Base-by-base conservation (phyloP, 768 basidiomycete species). In the Psilocybe cubensis region DNA sequence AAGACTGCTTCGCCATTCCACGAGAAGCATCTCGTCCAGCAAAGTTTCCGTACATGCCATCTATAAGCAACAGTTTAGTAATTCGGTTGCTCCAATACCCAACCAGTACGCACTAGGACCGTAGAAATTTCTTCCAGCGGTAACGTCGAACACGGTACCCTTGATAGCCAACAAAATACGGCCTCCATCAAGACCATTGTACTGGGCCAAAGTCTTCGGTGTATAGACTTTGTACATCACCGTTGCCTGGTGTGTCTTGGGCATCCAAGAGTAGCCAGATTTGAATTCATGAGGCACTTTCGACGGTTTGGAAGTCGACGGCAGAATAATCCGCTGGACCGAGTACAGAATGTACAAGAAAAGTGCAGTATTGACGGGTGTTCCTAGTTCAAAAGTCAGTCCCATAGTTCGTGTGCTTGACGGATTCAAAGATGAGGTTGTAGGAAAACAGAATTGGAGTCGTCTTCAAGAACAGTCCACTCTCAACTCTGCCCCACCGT, bases 1-100 rank as follows among this genome's bases (percentile, higher is more conserved):
- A 98, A 2, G 94, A 96, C 74, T 98, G 96, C 74, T 96, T 97
- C 6, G 96, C 96, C 92, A 98, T 96, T 4, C 96, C 96, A 33
- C 96, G 79, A 14, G 93, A 96, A 1, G 96, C 96, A 74, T 99
- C 96, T 47, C 96, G 76, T 4, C 96, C 97, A 2, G 97, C 96
- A 78, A 99, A 98, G 73, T 96, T 96, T 27, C 94, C 95, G 68
- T 98, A 98, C 84, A 95, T 93, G 0, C 96, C 96, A 65, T 88
- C 96, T 97, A 18, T 43, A 59, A 35, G n/a, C n/a, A 9, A 5
- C 10, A 20, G 12, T 38, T 38, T 12, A 40, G 3, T 3, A 20
- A 45, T 33, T 5, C 12, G 21, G 18, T 21, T 8, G 9, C n/a
- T n/a, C n/a, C n/a, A n/a, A n/a, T 20, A 52, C 14, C 18, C 11